These are phyloP conservation scores for Myotisia sp. DNA, from an alignment of 2,329 filamentous ascomycete genomes.

Conservation along the genomic window DNA sequence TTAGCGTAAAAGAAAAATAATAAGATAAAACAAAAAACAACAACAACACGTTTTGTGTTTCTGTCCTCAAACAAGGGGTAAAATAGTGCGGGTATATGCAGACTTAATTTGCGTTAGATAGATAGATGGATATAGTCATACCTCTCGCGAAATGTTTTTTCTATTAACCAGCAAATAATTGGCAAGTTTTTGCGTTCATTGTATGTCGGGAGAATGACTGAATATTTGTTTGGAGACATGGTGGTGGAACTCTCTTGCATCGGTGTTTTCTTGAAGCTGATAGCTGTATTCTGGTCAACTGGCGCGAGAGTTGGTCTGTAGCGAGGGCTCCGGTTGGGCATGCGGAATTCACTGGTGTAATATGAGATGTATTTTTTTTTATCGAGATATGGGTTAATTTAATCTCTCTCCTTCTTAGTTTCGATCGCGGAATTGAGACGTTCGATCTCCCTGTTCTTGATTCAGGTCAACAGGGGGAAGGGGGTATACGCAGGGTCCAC, in stretches of 20 bases:
- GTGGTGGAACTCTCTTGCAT: constrained; percentile 6
- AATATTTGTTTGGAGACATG: constrained; percentile 54
- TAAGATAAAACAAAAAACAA: too few relatives aligned
- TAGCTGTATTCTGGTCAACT: constrained; percentile 12
- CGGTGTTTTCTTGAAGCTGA: constrained; percentile 9
- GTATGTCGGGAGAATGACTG: constrained; percentile 93
- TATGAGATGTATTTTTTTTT: too few relatives aligned
- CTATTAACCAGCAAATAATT: constrained; percentile 86
- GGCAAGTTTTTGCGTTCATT: constrained; percentile 96
- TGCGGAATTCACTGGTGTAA: constrained; percentile 13
- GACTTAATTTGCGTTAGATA: too few relatives aligned
- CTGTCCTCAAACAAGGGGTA: not conserved
- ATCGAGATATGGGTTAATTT: too few relatives aligned
- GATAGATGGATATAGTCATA: constrained; percentile 36
- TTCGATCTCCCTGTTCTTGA: constrained; percentile 1
- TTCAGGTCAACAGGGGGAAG: constrained; percentile 5
- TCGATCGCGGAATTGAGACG: too few relatives aligned
- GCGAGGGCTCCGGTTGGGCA: constrained; percentile 14
- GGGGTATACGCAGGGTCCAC: too few relatives aligned
- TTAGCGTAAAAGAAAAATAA: not conserved
- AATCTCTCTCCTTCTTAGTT: too few relatives aligned
- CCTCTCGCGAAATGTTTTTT: constrained; percentile 82
- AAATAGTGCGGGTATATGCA: not conserved
- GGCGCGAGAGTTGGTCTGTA: constrained; percentile 14
- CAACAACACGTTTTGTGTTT: too few relatives aligned